Base-by-base conservation (phyloP, 1,284 basidiomycete species). In the Thelephora terrestris region DNA sequence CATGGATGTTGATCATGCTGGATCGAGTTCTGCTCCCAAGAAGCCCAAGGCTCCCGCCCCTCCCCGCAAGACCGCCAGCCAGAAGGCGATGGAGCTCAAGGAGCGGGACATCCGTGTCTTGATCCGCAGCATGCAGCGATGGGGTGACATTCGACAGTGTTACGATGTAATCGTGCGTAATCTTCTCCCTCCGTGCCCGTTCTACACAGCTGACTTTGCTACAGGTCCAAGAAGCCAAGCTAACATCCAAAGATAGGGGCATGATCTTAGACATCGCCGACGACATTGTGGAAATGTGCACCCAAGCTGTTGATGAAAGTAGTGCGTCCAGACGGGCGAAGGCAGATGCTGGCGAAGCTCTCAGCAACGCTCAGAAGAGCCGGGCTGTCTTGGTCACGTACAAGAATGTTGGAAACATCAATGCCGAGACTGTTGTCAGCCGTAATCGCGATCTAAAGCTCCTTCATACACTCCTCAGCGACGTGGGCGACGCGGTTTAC, bases 61-160 rank as follows among this genome's bases (percentile, higher is more conserved):
- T n/a, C 76, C 76, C 53, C 75, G 81, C 57, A 91, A 90, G 71
- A 88, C 87, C 12, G 86, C 89, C 4, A 86, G 81, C 45, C 92
- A 97, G 68, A 91, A 91, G 60, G 87, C 94, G 3, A 86, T 97
- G 76, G 93, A 97, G 64, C 75, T 99, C 53, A 98, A 94, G 68
- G 94, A 98, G 64, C 84, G 95, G 43, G 96, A 99, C 63, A 81
- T 98, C 32, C 92, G 96, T 54, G 92, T 95, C 38, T 76, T 99
- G 38, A 91, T 98, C 53, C 81, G 95, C 55, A 95, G 92, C 61
- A 75, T 99, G 57, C 93, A 97, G 62, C 86, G 93, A 50, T 99
- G 95, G 93, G 96, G 96, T 25, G 95, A 99, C 64, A 91, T 99
- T 54, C 81, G 92, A 47, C 85, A 89, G 58, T 87, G 95, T 43